Percentiles rank a stretch among this genome's conserved stretches.
Evolutionary conservation across 805 yeast genomes (phyloP).

Genomic region (Cephaloascus fragrans): DNA sequence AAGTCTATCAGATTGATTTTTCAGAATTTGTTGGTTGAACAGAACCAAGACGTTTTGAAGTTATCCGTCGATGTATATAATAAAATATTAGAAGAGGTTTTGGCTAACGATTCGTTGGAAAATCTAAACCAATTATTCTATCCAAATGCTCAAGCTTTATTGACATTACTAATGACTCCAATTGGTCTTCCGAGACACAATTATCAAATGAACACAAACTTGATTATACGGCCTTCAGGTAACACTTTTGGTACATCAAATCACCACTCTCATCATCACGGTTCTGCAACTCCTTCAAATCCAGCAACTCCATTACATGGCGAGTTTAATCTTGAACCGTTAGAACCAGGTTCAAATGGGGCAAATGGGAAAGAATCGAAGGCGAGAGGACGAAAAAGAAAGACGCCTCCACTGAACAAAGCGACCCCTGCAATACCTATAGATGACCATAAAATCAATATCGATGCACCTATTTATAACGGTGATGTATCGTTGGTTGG

Average conservation of each 20-base stretch:
- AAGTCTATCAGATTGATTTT: slow-evolving; percentile 65
- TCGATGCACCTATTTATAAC: slow-evolving; percentile 83
- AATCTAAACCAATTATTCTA: slow-evolving; percentile 43
- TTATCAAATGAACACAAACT: slow-evolving; percentile 71
- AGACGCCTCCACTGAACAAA: slow-evolving; percentile 10
- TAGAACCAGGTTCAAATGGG: slow-evolving; percentile 5
- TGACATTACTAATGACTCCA: slow-evolving; percentile 79
- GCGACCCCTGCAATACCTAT: slow-evolving; percentile 28
- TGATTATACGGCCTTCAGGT: slow-evolving; percentile 77
- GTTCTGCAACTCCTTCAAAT: slow-evolving; percentile 2
- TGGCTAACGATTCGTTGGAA: slow-evolving; percentile 17
- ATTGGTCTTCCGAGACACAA: slow-evolving; percentile 87
- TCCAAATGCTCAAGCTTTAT: slow-evolving; percentile 48
- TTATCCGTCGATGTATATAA: slow-evolving; percentile 57
- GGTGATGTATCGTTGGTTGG: slow-evolving; percentile 91
- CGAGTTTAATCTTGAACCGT: slow-evolving; percentile 3
- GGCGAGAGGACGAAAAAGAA: slow-evolving; percentile 36
- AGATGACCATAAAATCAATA: slow-evolving; percentile 59
- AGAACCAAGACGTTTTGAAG: slow-evolving; percentile 60
- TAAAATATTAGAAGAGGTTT: slow-evolving; percentile 39
- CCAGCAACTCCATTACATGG: slow-evolving; percentile 7
- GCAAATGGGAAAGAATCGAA: slow-evolving; percentile 2
- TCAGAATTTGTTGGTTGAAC: slow-evolving; percentile 86
- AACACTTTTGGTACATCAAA: slow-evolving; percentile 20
- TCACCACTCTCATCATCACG: slow-evolving; percentile 3